Percentiles rank a stretch among this genome's conserved stretches.
These are phyloP conservation scores for Isoetes taiwanensis DNA, from an alignment of 75 land plant genomes.

Conservation along the genomic window DNA sequence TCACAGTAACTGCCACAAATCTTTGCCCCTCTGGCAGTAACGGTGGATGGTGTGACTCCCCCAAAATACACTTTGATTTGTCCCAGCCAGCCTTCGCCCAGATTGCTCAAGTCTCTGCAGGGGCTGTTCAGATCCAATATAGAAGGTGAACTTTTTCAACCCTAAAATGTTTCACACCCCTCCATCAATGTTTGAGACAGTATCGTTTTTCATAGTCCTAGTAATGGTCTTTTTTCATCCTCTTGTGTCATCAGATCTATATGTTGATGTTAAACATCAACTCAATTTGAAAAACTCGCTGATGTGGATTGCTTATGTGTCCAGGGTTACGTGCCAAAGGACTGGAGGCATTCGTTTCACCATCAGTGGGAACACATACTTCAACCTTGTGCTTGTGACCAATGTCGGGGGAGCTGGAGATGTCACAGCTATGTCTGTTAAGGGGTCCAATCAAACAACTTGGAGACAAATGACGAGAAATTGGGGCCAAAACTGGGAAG, in stretches of 20 bases:
- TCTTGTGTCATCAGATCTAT: too few species aligned
- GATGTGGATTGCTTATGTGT: too few species aligned
- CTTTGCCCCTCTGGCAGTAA: conserved; percentile 22
- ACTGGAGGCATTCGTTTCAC: conserved; percentile 11
- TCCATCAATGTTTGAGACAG: too few species aligned
- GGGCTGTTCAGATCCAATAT: conserved; percentile 12
- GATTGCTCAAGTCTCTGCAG: conserved; percentile 9
- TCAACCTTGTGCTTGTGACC: conserved; percentile 9
- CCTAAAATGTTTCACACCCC: too few species aligned
- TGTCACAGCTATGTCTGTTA: conserved; percentile 5
- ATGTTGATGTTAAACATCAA: too few species aligned
- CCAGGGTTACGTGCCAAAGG: conserved; percentile 10
- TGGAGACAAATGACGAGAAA: conserved; percentile 8
- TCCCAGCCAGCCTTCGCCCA: conserved; percentile 16
- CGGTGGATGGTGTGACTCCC: conserved; percentile 25
- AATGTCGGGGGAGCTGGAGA: conserved; percentile 22
- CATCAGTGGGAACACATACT: conserved; percentile 10
- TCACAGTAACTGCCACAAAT: conserved; percentile 21
- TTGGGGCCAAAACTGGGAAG: conserved; percentile 11
- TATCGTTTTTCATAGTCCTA: too few species aligned
- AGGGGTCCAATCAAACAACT: conserved; percentile 3
- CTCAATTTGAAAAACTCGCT: too few species aligned
- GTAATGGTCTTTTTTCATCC: too few species aligned
- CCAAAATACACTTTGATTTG: conserved; percentile 16
- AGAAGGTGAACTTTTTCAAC: conserved; percentile 16